These are phyloP conservation scores for Neofusicoccum parvum DNA, from an alignment of 2,329 filamentous ascomycete species.

Conservation along the genomic window DNA sequence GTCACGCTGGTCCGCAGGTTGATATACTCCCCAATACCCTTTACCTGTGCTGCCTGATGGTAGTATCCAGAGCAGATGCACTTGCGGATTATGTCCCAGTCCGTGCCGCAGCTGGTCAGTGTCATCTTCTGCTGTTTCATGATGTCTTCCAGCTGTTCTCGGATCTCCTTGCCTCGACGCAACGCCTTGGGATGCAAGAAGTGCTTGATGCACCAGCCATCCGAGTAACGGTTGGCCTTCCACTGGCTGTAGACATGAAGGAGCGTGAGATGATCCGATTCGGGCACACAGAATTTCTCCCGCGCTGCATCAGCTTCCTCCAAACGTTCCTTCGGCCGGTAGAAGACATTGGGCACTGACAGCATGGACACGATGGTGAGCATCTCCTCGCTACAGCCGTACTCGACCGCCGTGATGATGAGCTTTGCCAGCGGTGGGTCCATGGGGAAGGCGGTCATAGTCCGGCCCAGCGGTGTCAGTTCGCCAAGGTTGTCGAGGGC, in stretches of 20 bases:
- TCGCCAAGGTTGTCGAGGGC: constrained; percentile 93
- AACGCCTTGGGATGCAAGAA: constrained; percentile 96
- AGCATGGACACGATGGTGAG: constrained; percentile 98
- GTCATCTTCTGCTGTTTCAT: constrained; percentile 92
- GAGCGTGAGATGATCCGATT: constrained; percentile 94
- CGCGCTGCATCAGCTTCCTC: constrained; percentile 94
- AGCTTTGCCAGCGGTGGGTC: constrained; percentile 94
- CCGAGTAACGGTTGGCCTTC: constrained; percentile 85
- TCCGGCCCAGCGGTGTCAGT: constrained; percentile 80
- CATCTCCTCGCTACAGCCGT: constrained; percentile 96
- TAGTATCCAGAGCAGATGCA: constrained; percentile 99
- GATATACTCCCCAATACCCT: constrained; percentile 95
- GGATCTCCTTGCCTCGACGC: constrained; percentile 87
- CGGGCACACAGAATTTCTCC: constrained; percentile 98
- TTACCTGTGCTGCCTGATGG: constrained; percentile 93
- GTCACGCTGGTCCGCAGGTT: constrained; percentile 93
- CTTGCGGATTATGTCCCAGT: constrained; percentile 94
- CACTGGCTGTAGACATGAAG: constrained; percentile 96
- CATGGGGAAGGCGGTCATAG: constrained; percentile 98
- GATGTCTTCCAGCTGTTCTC: constrained; percentile 90
- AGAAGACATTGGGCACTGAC: constrained; percentile 94
- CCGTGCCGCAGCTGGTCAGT: constrained; percentile 85
- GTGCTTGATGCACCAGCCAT: constrained; percentile 90
- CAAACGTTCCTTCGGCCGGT: constrained; percentile 92
- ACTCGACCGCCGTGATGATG: constrained; percentile 85